Conservation (phyloP, 2,329 filamentous ascomycete species). For the Ceratocystis destructans region DNA sequence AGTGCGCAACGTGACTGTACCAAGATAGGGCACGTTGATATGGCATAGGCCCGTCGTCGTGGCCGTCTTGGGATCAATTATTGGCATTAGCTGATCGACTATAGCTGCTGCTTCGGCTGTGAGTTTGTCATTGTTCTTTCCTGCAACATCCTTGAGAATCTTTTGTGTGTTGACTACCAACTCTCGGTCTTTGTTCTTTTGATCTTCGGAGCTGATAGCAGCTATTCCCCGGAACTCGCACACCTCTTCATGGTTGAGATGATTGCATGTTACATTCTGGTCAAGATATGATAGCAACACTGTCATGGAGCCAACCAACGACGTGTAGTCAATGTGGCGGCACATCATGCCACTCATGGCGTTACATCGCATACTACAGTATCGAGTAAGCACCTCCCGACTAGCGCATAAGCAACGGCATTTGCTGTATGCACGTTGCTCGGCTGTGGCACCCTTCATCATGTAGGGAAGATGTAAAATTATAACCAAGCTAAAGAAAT, state of each 20-base stretch:
- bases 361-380: conserved; percentile 33
- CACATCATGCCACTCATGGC: conserved; percentile 30
- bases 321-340: conserved; percentile 39
- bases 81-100: conserved; percentile 31
- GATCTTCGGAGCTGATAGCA: conserved; percentile 20
- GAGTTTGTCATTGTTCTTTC: conserved; percentile 30
- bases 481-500: conserved; percentile 37
- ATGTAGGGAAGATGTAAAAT: conserved; percentile 44
- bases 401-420: conserved; percentile 35
- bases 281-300: conserved; percentile 39
- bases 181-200: conserved; percentile 27
- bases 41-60: conserved; percentile 23
- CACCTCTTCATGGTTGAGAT: conserved; percentile 3
- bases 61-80: conserved; percentile 26
- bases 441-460: conserved; percentile 29
- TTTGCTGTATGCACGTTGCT: conserved; percentile 35
- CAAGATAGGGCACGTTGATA: conserved; percentile 35
- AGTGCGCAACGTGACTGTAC: conserved; percentile 33
- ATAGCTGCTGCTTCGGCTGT: conserved; percentile 32
- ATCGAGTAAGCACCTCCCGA: conserved; percentile 37
- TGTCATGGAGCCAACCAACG: conserved; percentile 38
- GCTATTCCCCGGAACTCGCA: conserved; percentile 8
- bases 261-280: conserved; percentile 19
- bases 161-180: conserved; percentile 28
- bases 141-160: conserved; percentile 30